These are phyloP conservation scores for Kurtzmaniella quercitrusa DNA, from an alignment of 1,139 yeast species.

Conservation along the genomic window DNA sequence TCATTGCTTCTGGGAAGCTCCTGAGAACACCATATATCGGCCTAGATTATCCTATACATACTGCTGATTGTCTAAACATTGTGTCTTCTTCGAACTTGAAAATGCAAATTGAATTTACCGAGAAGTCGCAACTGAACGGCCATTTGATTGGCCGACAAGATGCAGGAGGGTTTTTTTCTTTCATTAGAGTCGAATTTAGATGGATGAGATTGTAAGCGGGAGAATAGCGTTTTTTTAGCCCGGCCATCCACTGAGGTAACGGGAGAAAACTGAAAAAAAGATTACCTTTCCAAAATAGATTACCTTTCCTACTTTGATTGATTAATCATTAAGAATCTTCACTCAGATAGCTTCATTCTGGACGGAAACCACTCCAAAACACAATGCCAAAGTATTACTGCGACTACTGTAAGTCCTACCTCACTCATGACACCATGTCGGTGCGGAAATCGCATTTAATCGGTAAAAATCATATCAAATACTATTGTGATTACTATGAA, in stretches of 20 bases:
- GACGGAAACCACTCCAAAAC: too few relatives aligned
- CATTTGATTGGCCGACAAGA: neutral
- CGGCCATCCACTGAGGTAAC: too few relatives aligned
- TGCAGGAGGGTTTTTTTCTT: too few relatives aligned
- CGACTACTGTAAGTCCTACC: slow-evolving; percentile 79
- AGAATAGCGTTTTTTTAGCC: too few relatives aligned
- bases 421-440: slow-evolving; percentile 86
- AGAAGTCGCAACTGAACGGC: slow-evolving; percentile 1
- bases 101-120: slow-evolving; percentile 1
- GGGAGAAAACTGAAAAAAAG: too few relatives aligned
- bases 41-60: slow-evolving; percentile 17
- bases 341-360: too few relatives aligned
- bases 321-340: too few relatives aligned
- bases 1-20: neutral
- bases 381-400: slow-evolving; percentile 66
- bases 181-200: too few relatives aligned
- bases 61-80: slow-evolving; percentile 44
- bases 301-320: too few relatives aligned
- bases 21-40: neutral
- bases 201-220: neutral
- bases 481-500: slow-evolving; percentile 76
- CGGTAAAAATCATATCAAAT: slow-evolving; percentile 75
- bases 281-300: too few relatives aligned
- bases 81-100: slow-evolving; percentile 7
- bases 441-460: slow-evolving; percentile 79